A percentile compares a stretch with the other conserved stretches of the same genome.
These are phyloP conservation scores for Paecilomyces sp. DNA, from an alignment of 2,329 filamentous ascomycete genomes.

Conservation along the genomic window DNA sequence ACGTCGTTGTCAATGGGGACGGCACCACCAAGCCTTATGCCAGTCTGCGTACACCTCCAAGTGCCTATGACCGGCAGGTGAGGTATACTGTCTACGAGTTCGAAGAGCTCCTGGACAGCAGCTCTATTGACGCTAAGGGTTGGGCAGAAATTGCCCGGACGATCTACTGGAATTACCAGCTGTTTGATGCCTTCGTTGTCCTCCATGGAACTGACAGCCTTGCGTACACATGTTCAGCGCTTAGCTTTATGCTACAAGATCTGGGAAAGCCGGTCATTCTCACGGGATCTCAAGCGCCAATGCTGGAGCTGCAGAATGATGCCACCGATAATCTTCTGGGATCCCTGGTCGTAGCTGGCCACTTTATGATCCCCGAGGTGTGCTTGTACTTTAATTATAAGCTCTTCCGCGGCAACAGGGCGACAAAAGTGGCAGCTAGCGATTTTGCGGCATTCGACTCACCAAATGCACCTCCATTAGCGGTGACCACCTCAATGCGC, in stretches of 20 bases:
- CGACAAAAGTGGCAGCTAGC: constrained; percentile 80
- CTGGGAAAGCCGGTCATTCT: constrained; percentile 86
- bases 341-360: constrained; percentile 81
- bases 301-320: constrained; percentile 85
- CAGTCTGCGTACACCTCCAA: constrained; percentile 71
- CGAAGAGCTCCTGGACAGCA: constrained; percentile 76
- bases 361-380: constrained; percentile 88
- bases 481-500: constrained; percentile 70
- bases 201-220: constrained; percentile 87
- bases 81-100: constrained; percentile 83
- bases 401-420: constrained; percentile 79
- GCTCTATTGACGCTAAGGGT: constrained; percentile 76
- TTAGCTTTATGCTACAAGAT: constrained; percentile 90
- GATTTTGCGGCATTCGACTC: constrained; percentile 82
- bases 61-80: constrained; percentile 71
- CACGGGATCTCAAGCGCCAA: constrained; percentile 75
- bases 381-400: constrained; percentile 91
- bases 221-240: constrained; percentile 79
- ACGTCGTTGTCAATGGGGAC: constrained; percentile 47
- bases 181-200: constrained; percentile 86
- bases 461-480: constrained; percentile 78
- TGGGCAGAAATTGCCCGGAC: constrained; percentile 78
- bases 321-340: constrained; percentile 85
- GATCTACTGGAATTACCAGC: constrained; percentile 76
- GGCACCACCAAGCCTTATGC: constrained; percentile 49